phyloP scores from a whole-genome alignment of 1,284 basidiomycete species.

The Rhodotorula sp. region DNA sequence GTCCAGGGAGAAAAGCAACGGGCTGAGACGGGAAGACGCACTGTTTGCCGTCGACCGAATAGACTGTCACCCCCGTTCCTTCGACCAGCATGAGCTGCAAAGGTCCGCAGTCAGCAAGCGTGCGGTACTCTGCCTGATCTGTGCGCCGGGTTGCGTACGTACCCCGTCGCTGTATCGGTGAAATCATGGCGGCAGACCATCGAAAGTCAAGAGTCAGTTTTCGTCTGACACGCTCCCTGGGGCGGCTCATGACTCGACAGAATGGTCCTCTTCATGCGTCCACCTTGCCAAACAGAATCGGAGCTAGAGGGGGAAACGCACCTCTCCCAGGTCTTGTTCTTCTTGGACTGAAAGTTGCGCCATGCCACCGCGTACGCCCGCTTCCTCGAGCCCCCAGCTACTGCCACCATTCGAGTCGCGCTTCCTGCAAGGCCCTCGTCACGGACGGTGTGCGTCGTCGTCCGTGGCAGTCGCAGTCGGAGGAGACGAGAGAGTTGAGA shows the following conservation, averaged over 20 bases:
- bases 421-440: neutral
- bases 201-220: too few relatives aligned
- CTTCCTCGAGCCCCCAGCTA: neutral
- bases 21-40: slow-evolving; percentile 46
- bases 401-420: neutral
- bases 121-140: neutral
- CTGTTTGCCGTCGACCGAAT: slow-evolving; percentile 64
- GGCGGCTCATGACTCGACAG: too few relatives aligned
- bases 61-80: slow-evolving; percentile 54
- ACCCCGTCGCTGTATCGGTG: slow-evolving; percentile 44
- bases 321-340: slow-evolving; percentile 84
- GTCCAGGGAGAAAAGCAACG: neutral
- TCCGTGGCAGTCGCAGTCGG: neutral
- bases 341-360: slow-evolving; percentile 70
- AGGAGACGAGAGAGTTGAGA: too few relatives aligned
- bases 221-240: too few relatives aligned
- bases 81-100: slow-evolving; percentile 52
- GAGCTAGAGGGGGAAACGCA: slow-evolving; percentile 5
- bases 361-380: slow-evolving; percentile 15
- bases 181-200: too few relatives aligned
- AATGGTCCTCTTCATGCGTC: too few relatives aligned
- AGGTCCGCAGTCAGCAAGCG: neutral
- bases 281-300: neutral
- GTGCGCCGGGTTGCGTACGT: slow-evolving; percentile 42
- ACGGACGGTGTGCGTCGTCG: neutral